Base-by-base conservation (phyloP, 192 early-diverging fungal species). In the Gamsiella multidivaricata region DNA sequence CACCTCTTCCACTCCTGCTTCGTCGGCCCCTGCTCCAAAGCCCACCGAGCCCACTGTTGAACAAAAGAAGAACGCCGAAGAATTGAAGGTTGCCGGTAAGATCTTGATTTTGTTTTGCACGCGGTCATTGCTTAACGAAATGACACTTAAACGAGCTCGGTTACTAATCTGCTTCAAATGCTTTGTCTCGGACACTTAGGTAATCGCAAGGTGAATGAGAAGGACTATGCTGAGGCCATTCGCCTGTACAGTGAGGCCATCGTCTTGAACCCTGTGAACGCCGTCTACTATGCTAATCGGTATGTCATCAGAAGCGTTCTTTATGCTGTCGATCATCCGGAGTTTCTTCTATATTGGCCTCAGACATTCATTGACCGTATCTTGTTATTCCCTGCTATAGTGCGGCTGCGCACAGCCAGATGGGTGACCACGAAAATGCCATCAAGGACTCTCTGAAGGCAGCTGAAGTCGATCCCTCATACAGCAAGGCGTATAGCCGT, bases 231-330 rank as follows among this genome's bases (percentile, higher is more conserved):
- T 17, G 89, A 91, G 71, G 97, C 98, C 54, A 93, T 98, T 62
- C 83, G 84, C 34, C 82, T 94, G 15, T 99, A 99, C 86, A 90
- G 92, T 41, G 87, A 94, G 78, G 98, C 98, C 46, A 98, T 99
- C 68, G 90, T 80, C 39, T 80, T 96, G 23, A 91, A 97, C 69
- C 57, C 70, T 14, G 85, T 85, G 59, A 96, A 95, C 68, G 95
- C 97, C 26, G 93, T 99, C n/a, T 99, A 94, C 86, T 98, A 93
- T 71, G 91, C 94, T 17, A 99, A 99, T 89, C 87, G 97, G 91
- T 94, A 84, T 50, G 59, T 23, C 17, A 23, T 39, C 20, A 57
- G 22, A 29, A n/a, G 11, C 12, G 2, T 26, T 25, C 8, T 28
- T 26, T n/a, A 53, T 9, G 5, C 29, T 46, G 4, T n/a, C 45